Percentiles rank a stretch among this genome's conserved stretches.
Evolutionary conservation across 1,284 basidiomycete genomes (phyloP).

Genomic region (Pseudozyma hubeiensis): DNA sequence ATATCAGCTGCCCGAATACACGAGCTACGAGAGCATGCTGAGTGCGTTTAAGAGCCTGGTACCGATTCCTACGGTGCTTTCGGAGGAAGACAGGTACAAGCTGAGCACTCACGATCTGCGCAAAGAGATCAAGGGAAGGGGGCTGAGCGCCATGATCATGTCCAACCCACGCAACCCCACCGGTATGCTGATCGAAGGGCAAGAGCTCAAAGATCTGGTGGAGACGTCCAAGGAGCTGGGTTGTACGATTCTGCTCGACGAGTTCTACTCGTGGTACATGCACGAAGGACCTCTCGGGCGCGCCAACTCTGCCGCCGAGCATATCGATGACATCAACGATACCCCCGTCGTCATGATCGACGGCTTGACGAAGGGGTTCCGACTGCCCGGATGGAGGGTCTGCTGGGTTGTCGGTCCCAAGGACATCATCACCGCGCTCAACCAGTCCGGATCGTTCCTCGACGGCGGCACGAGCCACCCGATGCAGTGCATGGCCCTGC

Average conservation of each 20-base stretch:
- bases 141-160: constrained; percentile 84
- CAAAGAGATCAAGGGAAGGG: constrained; percentile 70
- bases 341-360: constrained; percentile 87
- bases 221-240: constrained; percentile 76
- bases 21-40: constrained; percentile 77
- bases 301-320: constrained; percentile 83
- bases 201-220: constrained; percentile 84
- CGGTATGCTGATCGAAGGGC: constrained; percentile 77
- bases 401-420: constrained; percentile 86
- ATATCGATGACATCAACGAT: constrained; percentile 83
- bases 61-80: constrained; percentile 71
- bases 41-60: constrained; percentile 88
- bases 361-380: constrained; percentile 86
- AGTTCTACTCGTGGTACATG: constrained; percentile 91
- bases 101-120: constrained; percentile 76
- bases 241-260: constrained; percentile 86
- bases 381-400: constrained; percentile 69
- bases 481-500: constrained; percentile 58
- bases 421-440: constrained; percentile 58
- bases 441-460: constrained; percentile 55
- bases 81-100: constrained; percentile 74
- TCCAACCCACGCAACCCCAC: constrained; percentile 94
- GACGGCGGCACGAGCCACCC: constrained; percentile 58
- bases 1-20: constrained; percentile 88
- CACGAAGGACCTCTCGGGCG: constrained; percentile 82